Evolutionary conservation across 371 early-diverging fungal species (phyloP), one percentile per base, ranked within the genome.

Genomic region (Synchytrium microbalum): DNA sequence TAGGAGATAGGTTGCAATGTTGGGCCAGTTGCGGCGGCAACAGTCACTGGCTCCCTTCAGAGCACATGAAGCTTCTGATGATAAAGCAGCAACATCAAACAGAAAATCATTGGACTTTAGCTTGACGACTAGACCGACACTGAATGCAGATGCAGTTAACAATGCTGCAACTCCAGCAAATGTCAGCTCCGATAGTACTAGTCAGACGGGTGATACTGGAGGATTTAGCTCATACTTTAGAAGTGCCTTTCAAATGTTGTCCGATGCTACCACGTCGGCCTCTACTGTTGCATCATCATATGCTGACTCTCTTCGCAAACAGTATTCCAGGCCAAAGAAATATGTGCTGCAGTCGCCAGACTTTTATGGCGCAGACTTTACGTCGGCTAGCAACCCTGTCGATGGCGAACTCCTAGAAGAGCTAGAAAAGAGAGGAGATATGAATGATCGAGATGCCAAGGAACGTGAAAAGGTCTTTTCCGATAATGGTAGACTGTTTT

Each of bases 261-360:
- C 46, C 46, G 46, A 38, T 38, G 46, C 46, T 38, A 38, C 46
- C 5, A 38, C 46, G 10, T 38, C 46, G 46, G 46, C 46, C 19
- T 38, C 46, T 19, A 10, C 46, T 5, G 46, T 19, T 38, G 46
- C 46, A 38, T 38, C 46, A 5, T 38, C 46, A 38, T 38, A 38
- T 19, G 46, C 46, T 38, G 46, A 38, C 46, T 38, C 46, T 38
- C 5, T 38, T 38, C 13, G 24, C 8, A 8, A 55, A 55, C 56
- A 55, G 56, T 55, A 25, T 28, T 5, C 25, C 24, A 8, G 56
- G 13, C 28, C 56, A n/a, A 55, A 55, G 28, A n/a, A 28, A 13
- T 55, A 55, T 28, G 56, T 55, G 5, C 56, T 55, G 23, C 56
- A 55, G 56, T 38, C 46, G 46, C 46, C 46, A 10, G 46, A 38